A percentile compares a stretch with the other conserved stretches of the same genome.
Conservation (phyloP, 2,329 filamentous ascomycete genomes). For the Aspergillus brunneoviolaceus region DNA sequence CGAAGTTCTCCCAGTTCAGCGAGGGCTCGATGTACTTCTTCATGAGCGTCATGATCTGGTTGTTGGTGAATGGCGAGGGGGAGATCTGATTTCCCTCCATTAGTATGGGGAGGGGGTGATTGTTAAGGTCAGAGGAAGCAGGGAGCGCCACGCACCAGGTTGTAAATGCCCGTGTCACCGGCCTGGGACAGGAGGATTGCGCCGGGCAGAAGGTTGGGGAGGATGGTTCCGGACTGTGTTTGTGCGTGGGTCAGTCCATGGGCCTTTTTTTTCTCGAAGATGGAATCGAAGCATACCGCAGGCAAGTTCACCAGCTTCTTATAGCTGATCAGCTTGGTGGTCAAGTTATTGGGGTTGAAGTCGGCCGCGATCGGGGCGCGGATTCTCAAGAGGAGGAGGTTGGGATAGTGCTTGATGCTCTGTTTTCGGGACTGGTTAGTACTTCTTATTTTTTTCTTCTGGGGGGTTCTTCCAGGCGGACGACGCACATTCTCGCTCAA, state of each 20-base stretch:
- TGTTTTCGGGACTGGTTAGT: no score
- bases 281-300: neutral
- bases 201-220: neutral
- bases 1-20: neutral
- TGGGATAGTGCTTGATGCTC: slow-evolving; percentile 3
- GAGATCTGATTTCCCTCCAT: neutral
- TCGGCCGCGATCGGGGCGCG: slow-evolving; percentile 7
- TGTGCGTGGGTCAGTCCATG: neutral
- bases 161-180: slow-evolving; percentile 1
- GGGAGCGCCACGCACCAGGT: neutral
- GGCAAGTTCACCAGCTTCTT: slow-evolving; percentile 7
- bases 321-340: slow-evolving; percentile 1
- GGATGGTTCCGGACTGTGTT: neutral
- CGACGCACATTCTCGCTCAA: slow-evolving; percentile 2
- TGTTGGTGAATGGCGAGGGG: slow-evolving; percentile 1
- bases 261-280: neutral
- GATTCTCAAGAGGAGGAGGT: slow-evolving; percentile 7
- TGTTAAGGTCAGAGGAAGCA: neutral
- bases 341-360: slow-evolving; percentile 7
- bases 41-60: neutral
- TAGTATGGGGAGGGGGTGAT: neutral
- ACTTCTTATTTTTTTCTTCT: no score
- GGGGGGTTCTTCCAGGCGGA: no score
- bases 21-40: slow-evolving; percentile 1
- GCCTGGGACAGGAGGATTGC: neutral